Evolutionary conservation across 1,284 basidiomycete species (phyloP), one percentile per base, ranked within the genome.

Genomic region (Malassezia psittaci): DNA sequence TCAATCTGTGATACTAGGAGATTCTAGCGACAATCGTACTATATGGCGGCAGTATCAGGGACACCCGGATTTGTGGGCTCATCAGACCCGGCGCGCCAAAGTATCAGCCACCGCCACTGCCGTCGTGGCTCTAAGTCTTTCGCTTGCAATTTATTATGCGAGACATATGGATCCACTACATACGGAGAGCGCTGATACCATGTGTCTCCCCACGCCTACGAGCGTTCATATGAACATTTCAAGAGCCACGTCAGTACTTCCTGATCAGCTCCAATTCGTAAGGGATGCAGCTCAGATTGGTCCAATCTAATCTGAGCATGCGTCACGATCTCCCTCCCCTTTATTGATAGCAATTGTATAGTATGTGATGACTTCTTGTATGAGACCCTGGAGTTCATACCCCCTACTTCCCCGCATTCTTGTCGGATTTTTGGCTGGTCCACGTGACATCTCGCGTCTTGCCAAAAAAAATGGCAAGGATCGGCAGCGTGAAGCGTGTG

Each of bases 271-370:
- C 33, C 52, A 53, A 43, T 34, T 48, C 18, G 35, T 53, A 12
- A 53, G 48, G 39, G 52, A 53, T n/a, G 45, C 46, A 21, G 52
- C 52, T 10, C 52, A 53, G n/a, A 13, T 53, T n/a, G 44, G 52
- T 12, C 35, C 52, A 1, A 21, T 53, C n/a, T 53, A 19, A 48
- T 2, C 11, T 8, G 24, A 18, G 11, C 18, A 24, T 13, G 19
- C 6, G 5, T 3, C 39, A 41, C 39, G 16, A 21, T 16, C 15
- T n/a, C 10, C 16, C 13, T 24, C 19, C 10, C 21, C 15, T 43
- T 12, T 43, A 32, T 33, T 34, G 12, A 45, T 45, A 45, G 43
- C 52, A 16, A 12, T 2, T 45, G n/a, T 45, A 47, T n/a, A 35
- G 34, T 45, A 45, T 43, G 41, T 21, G 19, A 43, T 32, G 41